These are phyloP conservation scores for Reticulascus tulasneorum DNA, from an alignment of 2,329 filamentous ascomycete genomes.

Conservation along the genomic window DNA sequence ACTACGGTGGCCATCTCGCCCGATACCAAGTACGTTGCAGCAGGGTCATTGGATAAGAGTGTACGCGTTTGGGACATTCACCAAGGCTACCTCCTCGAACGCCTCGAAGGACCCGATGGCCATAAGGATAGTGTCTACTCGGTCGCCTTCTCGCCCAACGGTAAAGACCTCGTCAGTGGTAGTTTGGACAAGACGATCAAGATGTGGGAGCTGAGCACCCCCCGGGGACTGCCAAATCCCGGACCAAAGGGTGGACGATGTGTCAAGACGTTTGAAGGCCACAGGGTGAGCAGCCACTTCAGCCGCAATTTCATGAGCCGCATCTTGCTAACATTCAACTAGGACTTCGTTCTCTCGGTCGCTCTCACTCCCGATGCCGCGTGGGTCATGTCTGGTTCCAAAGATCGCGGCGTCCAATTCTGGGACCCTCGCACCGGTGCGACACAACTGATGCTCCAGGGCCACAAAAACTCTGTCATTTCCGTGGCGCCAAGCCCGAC, in stretches of 20 bases:
- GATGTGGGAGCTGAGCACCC: constrained; percentile 90
- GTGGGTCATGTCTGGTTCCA: constrained; percentile 96
- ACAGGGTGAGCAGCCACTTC: constrained; percentile 61
- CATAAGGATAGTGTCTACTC: constrained; percentile 97
- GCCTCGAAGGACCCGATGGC: constrained; percentile 86
- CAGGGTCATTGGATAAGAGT: constrained; percentile 94
- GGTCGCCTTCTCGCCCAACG: constrained; percentile 91
- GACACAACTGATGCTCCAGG: constrained; percentile 96
- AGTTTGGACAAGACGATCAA: constrained; percentile 98
- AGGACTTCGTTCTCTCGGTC: constrained; percentile 96
- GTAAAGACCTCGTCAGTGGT: constrained; percentile 88
- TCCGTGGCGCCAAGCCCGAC: constrained; percentile 91
- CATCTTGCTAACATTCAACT: constrained; percentile 22
- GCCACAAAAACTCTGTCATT: constrained; percentile 98
- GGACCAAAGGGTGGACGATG: constrained; percentile 84
- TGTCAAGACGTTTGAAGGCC: constrained; percentile 94
- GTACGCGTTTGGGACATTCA: constrained; percentile 95
- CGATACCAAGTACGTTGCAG: constrained; percentile 89
- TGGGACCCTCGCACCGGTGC: constrained; percentile 94
- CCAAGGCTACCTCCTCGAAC: constrained; percentile 81
- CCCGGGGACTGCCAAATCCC: constrained; percentile 62
- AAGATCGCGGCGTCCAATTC: constrained; percentile 96
- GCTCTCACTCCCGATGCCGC: constrained; percentile 89
- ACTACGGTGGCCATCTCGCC: constrained; percentile 97
- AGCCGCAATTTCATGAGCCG: not conserved